Evolutionary conservation across 2,329 filamentous ascomycete genomes (phyloP), one percentile per base, ranked within the genome.

Genomic region (Aspergillus niger): DNA sequence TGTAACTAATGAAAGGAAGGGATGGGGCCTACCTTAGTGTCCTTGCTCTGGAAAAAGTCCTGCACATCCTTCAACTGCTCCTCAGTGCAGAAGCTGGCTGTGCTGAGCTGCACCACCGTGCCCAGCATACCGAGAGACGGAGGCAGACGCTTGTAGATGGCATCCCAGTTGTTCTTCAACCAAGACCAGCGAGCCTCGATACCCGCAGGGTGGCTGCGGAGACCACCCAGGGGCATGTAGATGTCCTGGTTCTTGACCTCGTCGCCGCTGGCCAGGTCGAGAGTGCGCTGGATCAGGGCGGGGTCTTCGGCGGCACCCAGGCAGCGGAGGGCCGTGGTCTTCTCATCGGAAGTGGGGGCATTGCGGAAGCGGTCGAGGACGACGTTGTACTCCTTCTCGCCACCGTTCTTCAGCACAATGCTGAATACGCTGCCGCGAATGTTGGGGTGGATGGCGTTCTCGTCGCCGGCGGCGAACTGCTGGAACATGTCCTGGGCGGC

Each of bases 241-340:
- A 97, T 88, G 76, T 98, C 94, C 77, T 97, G 94, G 65, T 91
- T 92, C 82, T 96, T 96, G 77, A 97, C 90, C 67, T 96, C 89
- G 63, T 89, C 86, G 74, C 87, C 87, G 59, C 93, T 83, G 32
- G 92, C 84, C 64, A 97, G 82, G 30, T 82, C 85, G 13, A 98
- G 84, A 3, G 92, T 94, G 63, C 87, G 86, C 80, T 95, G 81
- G 74, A 97, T 94, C 52, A 97, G 85, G 66, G 89, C 86, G 1
- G 91, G 88, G 59, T 90, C 84, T 73, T 89, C 89, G 50, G 91
- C 88, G 54, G 92, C 87, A 54, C 94, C 94, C 22, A 98, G 84
- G 32, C 85, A 86, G 69, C 93, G 91, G 61, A 98, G 85, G 1
- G 92, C 92, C 11, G 91, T 94, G 78, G 97, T 97, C 73, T 93